A percentile compares a stretch with the other conserved stretches of the same genome.
These are phyloP conservation scores for Arthroderma uncinatum DNA, from an alignment of 2,329 filamentous ascomycete genomes.

Conservation along the genomic window DNA sequence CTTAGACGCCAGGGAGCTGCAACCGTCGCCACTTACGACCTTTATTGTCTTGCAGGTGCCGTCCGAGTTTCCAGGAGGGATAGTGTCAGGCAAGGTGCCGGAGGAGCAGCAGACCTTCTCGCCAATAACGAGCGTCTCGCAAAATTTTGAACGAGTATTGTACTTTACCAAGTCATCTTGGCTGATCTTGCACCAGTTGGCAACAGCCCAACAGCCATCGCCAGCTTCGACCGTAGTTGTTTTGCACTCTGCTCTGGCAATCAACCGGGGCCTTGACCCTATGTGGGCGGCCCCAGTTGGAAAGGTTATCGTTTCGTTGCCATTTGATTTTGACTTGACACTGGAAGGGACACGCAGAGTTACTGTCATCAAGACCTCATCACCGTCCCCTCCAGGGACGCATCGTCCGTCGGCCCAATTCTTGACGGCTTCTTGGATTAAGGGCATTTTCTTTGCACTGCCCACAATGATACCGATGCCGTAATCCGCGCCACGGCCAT, in stretches of 20 bases:
- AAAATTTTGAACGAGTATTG: constrained; percentile 25
- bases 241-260: not conserved
- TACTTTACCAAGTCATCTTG: constrained; percentile 30
- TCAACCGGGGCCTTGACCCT: no score
- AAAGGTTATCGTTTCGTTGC: no score
- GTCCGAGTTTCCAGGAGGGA: constrained; percentile 25
- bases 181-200: constrained; percentile 31
- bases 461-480: not conserved
- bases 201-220: constrained; percentile 31
- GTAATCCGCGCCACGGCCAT: constrained; percentile 2
- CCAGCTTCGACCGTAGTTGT: constrained; percentile 24
- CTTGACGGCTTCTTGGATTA: constrained; percentile 1
- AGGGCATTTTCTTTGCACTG: not conserved
- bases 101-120: constrained; percentile 31
- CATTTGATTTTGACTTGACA: no score
- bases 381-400: not conserved
- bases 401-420: constrained; percentile 4
- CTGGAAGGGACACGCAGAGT: no score
- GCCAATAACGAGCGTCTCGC: constrained; percentile 23
- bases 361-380: not conserved
- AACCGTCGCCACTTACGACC: constrained; percentile 4
- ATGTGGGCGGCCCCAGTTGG: no score
- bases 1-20: not conserved
- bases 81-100: constrained; percentile 28
- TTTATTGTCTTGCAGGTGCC: constrained; percentile 17